Base-by-base conservation (phyloP, 805 yeast genomes). In the Barnettozyma sp. region DNA sequence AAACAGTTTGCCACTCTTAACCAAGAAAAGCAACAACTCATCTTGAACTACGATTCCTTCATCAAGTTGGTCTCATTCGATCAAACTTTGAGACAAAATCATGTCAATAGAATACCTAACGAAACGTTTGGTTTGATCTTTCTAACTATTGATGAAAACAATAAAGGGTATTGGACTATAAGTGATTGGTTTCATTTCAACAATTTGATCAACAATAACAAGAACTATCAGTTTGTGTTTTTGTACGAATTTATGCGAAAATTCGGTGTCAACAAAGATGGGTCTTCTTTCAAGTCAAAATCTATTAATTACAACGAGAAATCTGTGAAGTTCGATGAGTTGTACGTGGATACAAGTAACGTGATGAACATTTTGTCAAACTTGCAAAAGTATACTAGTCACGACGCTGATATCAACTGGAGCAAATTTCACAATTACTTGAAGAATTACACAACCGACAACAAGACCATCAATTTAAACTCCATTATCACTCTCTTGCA, bases 171-270 rank as follows among this genome's bases (percentile, higher is more conserved):
- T 40, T 66, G 85, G 33, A 68, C 73, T 19, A 64, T 77, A 33
- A 56, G 65, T 18, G 96, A 90, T 54, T 90, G 94, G 82, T 61
- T 73, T 34, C 69, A 70, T 28, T 83, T 90, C 54, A 77, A 82
- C 49, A 66, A 70, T 41, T 46, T 71, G 29, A 59, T 76, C 35
- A 68, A 67, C 43, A 70, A 68, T 45, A 66, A 71, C 38, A 57
- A 65, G 38, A 62, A 68, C 36, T 70, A 67, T 33, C 73, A 71
- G 50, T 65, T 64, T 48, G 65, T 70, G 38, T 55, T 77, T 16
- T 54, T 78, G 15, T 78, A 73, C 58, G 71, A 71, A 45, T 65
- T 76, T 38, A 67, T 76, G 49, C 61, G 69, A 39, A 63, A 68
- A 34, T 68, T 71, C 44, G 76, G 71, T 43, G 19, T 29, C 24